Evolutionary conservation across 163 green algal species (phyloP).

Genomic region (Coccomyxa subellipsoidea): DNA sequence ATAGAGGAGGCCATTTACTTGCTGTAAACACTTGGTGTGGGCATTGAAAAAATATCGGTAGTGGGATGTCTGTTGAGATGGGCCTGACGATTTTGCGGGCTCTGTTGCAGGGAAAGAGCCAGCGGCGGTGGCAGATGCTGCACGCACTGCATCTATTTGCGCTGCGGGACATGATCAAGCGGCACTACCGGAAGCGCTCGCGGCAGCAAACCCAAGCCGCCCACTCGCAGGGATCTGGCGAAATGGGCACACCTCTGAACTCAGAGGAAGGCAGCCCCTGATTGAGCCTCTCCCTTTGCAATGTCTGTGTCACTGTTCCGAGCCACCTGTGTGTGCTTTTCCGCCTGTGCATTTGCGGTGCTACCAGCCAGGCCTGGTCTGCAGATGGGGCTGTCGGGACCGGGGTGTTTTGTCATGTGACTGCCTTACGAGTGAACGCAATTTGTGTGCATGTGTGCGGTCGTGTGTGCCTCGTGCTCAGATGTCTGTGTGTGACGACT

Average conservation of each 20-base stretch:
- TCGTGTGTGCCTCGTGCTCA: too few species aligned
- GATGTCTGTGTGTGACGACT: too few species aligned
- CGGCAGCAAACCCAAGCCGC: not conserved
- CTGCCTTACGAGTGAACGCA: too few species aligned
- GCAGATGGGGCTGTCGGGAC: too few species aligned
- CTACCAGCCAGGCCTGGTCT: too few species aligned
- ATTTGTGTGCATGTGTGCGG: too few species aligned
- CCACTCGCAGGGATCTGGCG: not conserved
- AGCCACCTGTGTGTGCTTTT: not conserved
- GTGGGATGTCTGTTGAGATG: not conserved
- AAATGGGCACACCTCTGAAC: not conserved
- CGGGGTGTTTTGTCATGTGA: too few species aligned
- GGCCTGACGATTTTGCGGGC: not conserved
- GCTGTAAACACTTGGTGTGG: too few species aligned
- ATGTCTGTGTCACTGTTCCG: not conserved
- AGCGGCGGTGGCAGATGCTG: slow-evolving; percentile 15
- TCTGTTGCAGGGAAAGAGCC: slow-evolving; percentile 17
- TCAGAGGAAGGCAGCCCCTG: not conserved
- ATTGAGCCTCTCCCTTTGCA: not conserved
- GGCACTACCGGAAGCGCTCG: slow-evolving; percentile 4
- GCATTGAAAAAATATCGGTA: too few species aligned
- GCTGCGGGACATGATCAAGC: slow-evolving; percentile 10
- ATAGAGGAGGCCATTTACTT: too few species aligned
- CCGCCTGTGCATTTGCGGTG: too few species aligned
- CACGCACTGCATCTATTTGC: slow-evolving; percentile 22